These are phyloP conservation scores for Flaveria robusta DNA, from an alignment of 129 eudicot genomes.

Conservation along the genomic window DNA sequence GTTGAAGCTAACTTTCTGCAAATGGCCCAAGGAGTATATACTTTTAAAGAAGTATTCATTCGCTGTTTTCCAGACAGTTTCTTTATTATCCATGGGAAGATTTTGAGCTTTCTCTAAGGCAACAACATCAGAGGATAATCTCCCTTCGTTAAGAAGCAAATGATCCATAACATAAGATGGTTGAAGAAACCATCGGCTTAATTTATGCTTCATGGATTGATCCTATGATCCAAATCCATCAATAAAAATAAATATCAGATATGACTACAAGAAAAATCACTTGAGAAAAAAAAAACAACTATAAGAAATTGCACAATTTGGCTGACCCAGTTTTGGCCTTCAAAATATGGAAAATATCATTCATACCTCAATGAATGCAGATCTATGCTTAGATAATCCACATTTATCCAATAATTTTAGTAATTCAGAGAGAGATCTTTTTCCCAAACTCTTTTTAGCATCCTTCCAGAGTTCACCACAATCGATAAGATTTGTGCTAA, in stretches of 20 bases:
- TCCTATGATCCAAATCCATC: constrained; percentile 41
- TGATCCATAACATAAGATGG: constrained; percentile 77
- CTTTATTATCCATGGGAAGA: constrained; percentile 34
- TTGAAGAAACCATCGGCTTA: constrained; percentile 65
- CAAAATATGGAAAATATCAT: not conserved
- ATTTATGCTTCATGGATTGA: constrained; percentile 29
- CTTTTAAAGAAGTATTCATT: constrained; percentile 86
- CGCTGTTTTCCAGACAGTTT: constrained; percentile 65
- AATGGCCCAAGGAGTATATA: constrained; percentile 57
- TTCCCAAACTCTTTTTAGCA: constrained; percentile 55
- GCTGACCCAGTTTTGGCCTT: not conserved
- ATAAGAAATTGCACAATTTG: not conserved
- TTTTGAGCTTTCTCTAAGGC: constrained; percentile 28
- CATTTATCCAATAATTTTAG: constrained; percentile 59
- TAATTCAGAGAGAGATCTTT: constrained; percentile 72
- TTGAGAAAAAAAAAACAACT: too few species aligned
- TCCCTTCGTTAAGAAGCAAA: constrained; percentile 57
- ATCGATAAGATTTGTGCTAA: constrained; percentile 43
- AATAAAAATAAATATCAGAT: constrained; percentile 19
- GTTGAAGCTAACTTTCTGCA: constrained; percentile 62
- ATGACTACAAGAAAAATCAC: too few species aligned
- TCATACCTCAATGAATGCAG: constrained; percentile 51
- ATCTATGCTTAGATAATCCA: constrained; percentile 76
- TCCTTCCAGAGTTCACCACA: constrained; percentile 67
- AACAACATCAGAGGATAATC: constrained; percentile 35